Percentiles rank a stretch among this genome's conserved stretches.
phyloP scores from a whole-genome alignment of 108 stramenopile species.

The Mayamaea pseudoterrestris region DNA sequence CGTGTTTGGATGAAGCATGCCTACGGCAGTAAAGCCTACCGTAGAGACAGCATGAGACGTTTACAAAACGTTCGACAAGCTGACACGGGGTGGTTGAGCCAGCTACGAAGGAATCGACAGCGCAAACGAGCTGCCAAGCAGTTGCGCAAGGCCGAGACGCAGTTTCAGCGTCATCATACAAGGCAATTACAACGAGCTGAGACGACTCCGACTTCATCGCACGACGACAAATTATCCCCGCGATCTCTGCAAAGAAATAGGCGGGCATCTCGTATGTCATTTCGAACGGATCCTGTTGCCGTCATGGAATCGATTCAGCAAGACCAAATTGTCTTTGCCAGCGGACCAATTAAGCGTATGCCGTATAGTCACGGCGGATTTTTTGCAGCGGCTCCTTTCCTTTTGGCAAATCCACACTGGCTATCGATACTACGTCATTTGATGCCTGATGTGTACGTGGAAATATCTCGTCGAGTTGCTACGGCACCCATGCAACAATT shows the following conservation, averaged over 20 bases:
- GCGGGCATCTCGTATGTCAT: constrained; percentile 3
- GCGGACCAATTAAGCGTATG: constrained; percentile 46
- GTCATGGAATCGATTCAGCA: constrained; percentile 45
- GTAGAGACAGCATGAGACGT: constrained; percentile 20
- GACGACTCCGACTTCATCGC: not conserved
- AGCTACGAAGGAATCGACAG: constrained; percentile 13
- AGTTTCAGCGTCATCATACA: constrained; percentile 35
- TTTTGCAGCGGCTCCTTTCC: constrained; percentile 81
- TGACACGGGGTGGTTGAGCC: constrained; percentile 27
- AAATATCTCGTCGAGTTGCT: constrained; percentile 55
- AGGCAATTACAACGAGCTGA: constrained; percentile 2
- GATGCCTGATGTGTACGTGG: constrained; percentile 82
- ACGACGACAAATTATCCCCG: not conserved
- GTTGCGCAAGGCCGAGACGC: constrained; percentile 28
- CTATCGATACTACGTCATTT: constrained; percentile 52
- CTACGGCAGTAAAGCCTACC: constrained; percentile 32
- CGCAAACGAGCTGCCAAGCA: constrained; percentile 25
- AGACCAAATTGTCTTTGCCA: constrained; percentile 53
- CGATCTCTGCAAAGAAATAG: too few relatives aligned
- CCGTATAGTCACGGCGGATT: constrained; percentile 83
- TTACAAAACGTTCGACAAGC: constrained; percentile 25
- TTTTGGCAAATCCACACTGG: constrained; percentile 72
- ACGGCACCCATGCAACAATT: constrained; percentile 44
- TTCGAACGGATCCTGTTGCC: constrained; percentile 18
- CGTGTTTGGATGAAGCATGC: constrained; percentile 54